Percentiles rank a stretch among this genome's conserved stretches.
phyloP scores from a whole-genome alignment of 768 basidiomycete genomes.

The Phaeolepiota aurea region DNA sequence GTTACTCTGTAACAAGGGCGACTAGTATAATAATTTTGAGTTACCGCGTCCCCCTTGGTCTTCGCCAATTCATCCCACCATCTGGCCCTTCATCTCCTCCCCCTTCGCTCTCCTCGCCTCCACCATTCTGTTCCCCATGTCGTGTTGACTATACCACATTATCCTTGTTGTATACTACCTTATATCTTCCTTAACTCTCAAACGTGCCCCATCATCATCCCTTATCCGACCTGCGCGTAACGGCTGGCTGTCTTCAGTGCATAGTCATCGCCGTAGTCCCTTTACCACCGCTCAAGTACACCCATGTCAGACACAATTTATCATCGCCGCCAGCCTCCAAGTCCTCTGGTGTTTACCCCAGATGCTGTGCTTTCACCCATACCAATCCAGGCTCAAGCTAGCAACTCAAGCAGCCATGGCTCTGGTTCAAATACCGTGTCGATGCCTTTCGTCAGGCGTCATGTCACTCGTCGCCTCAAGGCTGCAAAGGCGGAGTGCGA shows the following conservation, averaged over 20 bases:
- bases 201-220: constrained; percentile 5
- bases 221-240: constrained; percentile 9
- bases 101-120: constrained; percentile 11
- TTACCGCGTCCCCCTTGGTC: constrained; percentile 1
- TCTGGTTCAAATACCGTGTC: constrained; percentile 72
- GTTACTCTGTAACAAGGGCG: not conserved
- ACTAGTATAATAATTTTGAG: constrained; percentile 1
- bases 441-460: constrained; percentile 88
- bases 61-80: constrained; percentile 4
- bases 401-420: constrained; percentile 26
- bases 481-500: constrained; percentile 95
- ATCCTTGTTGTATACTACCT: constrained; percentile 14
- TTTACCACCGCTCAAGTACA: constrained; percentile 1
- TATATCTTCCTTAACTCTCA: constrained; percentile 6
- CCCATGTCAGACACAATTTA: constrained; percentile 44
- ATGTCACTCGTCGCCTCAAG: constrained; percentile 88
- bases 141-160: constrained; percentile 17
- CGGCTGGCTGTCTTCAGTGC: constrained; percentile 3
- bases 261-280: constrained; percentile 8
- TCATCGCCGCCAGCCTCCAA: constrained; percentile 58
- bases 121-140: constrained; percentile 16
- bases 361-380: constrained; percentile 51
- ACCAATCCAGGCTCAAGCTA: constrained; percentile 34
- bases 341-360: constrained; percentile 72
- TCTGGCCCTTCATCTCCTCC: constrained; percentile 14